Evolutionary conservation across 2,329 filamentous ascomycete genomes (phyloP).

Genomic region (Incumbomyces lentus): DNA sequence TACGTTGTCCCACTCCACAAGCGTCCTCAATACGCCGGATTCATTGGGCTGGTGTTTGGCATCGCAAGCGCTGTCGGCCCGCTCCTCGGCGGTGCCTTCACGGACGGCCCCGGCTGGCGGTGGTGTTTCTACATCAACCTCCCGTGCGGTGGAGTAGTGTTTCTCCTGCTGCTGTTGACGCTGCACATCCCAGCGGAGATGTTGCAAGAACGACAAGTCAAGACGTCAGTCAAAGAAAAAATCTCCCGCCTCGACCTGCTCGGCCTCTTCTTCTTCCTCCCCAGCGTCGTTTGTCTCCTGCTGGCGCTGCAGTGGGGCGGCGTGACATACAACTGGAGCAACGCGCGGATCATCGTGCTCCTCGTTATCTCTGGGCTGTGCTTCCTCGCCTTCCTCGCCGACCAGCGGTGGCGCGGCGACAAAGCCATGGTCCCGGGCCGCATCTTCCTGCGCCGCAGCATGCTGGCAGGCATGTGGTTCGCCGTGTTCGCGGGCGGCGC

Average conservation of each 20-base stretch:
- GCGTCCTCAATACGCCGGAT: constrained; percentile 26
- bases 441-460: constrained; percentile 43
- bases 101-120: constrained; percentile 27
- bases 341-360: constrained; percentile 25
- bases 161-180: constrained; percentile 24
- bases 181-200: constrained; percentile 18
- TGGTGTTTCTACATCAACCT: constrained; percentile 36
- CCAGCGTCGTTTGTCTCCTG: constrained; percentile 49
- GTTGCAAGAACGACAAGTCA: constrained; percentile 11
- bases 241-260: constrained; percentile 41
- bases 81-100: constrained; percentile 35
- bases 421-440: constrained; percentile 48
- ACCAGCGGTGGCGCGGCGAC: constrained; percentile 46
- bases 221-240: constrained; percentile 13
- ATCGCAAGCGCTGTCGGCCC: constrained; percentile 33
- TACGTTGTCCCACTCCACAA: constrained; percentile 25
- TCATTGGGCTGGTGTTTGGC: constrained; percentile 24
- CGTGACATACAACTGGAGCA: constrained; percentile 27
- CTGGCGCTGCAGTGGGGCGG: constrained; percentile 51
- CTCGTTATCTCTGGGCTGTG: constrained; percentile 26
- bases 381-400: constrained; percentile 27
- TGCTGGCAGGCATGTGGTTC: constrained; percentile 39
- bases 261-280: constrained; percentile 51
- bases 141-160: constrained; percentile 26
- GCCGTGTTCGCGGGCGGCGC: constrained; percentile 23